These are phyloP conservation scores for Neoboletus magnificus DNA, from an alignment of 768 basidiomycete species.

Conservation along the genomic window DNA sequence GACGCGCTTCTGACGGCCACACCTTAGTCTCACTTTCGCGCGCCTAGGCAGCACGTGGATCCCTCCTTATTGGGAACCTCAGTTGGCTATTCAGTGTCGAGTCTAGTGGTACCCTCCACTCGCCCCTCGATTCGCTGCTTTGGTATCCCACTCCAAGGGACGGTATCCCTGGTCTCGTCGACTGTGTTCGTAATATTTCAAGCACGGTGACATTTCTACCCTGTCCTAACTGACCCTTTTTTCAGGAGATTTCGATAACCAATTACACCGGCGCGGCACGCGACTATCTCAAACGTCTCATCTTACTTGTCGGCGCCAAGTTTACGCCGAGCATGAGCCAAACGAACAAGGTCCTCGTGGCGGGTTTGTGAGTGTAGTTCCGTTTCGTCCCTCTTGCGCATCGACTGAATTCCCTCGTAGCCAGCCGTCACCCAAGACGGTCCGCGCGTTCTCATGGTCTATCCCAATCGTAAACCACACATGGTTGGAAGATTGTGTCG, in stretches of 20 bases:
- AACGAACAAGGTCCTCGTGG: constrained; percentile 76
- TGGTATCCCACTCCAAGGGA: constrained; percentile 79
- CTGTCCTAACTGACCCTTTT: background rate
- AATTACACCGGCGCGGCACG: constrained; percentile 86
- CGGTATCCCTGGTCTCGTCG: constrained; percentile 54
- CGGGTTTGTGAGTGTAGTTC: constrained; percentile 63
- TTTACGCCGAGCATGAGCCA: constrained; percentile 83
- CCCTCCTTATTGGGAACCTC: constrained; percentile 61
- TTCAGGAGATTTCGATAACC: constrained; percentile 75
- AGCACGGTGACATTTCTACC: background rate
- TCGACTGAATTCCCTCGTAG: constrained; percentile 19
- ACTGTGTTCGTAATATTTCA: constrained; percentile 48
- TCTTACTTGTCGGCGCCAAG: constrained; percentile 68
- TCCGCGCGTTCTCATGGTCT: constrained; percentile 73
- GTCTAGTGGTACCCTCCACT: constrained; percentile 52
- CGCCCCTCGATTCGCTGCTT: constrained; percentile 71
- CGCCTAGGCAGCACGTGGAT: constrained; percentile 50
- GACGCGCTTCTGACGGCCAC: constrained; percentile 26
- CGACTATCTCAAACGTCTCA: constrained; percentile 85
- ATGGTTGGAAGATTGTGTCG: constrained; percentile 90
- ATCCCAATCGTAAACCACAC: constrained; percentile 86
- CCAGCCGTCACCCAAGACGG: constrained; percentile 53
- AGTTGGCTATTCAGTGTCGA: constrained; percentile 83
- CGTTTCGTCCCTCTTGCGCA: background rate
- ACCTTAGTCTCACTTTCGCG: background rate